Evolutionary conservation across 2,329 filamentous ascomycete genomes (phyloP).

Genomic region (Fusarium sp.): DNA sequence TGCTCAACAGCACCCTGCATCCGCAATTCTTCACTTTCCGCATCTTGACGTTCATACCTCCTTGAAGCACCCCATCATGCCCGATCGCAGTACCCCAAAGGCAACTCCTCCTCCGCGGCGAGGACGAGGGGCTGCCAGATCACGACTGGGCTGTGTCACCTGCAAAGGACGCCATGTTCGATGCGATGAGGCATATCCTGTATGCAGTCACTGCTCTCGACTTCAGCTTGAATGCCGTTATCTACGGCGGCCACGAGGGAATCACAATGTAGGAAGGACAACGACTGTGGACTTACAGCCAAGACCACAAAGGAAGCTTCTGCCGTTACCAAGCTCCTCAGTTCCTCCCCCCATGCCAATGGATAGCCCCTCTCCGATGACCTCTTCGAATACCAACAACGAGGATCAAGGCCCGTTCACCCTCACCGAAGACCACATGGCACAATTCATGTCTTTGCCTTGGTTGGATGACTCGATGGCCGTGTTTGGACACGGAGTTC

Average conservation of each 20-base stretch:
- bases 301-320: neutral
- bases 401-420: neutral
- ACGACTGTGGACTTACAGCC: neutral
- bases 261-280: neutral
- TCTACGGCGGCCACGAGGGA: neutral
- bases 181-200: conserved; percentile 16
- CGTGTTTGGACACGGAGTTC: neutral
- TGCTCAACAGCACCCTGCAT: neutral
- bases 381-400: neutral
- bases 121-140: conserved; percentile 1
- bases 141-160: conserved; percentile 11
- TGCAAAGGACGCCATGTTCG: conserved; percentile 19
- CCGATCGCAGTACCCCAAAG: neutral
- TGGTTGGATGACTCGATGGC: neutral
- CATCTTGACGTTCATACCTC: neutral
- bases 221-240: conserved; percentile 7
- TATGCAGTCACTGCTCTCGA: conserved; percentile 13
- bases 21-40: neutral
- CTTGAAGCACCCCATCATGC: neutral
- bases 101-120: neutral
- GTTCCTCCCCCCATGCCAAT: neutral
- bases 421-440: conserved; percentile 4
- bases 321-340: neutral
- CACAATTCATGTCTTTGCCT: conserved; percentile 6
- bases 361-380: neutral